These are phyloP conservation scores for Saccharomycopsis synnaedendra DNA, from an alignment of 805 yeast species.

Conservation along the genomic window DNA sequence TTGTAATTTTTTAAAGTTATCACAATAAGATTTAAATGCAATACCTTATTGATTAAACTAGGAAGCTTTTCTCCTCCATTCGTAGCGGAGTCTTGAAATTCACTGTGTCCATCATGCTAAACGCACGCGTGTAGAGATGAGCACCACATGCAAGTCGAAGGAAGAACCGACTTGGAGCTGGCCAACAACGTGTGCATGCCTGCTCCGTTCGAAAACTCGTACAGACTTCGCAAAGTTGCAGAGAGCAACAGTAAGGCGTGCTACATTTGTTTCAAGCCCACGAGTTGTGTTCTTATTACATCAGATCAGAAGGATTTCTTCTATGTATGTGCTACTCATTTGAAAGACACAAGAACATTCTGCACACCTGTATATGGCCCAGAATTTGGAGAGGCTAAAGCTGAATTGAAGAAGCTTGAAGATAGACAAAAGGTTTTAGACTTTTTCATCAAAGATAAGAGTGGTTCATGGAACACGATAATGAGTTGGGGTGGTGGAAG, in stretches of 20 bases:
- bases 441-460: conserved; percentile 5
- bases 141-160: too few species aligned
- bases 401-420: conserved; percentile 2
- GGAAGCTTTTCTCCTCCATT: too few species aligned
- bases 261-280: conserved; percentile 37
- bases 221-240: conserved; percentile 32
- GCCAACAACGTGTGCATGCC: too few species aligned
- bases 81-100: too few species aligned
- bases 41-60: too few species aligned
- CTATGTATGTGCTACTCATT: conserved; percentile 37
- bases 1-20: too few species aligned
- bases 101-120: too few species aligned
- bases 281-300: conserved; percentile 34
- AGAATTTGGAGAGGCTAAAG: conserved; percentile 2
- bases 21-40: too few species aligned
- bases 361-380: conserved; percentile 7
- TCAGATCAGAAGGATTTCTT: conserved; percentile 32
- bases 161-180: too few species aligned
- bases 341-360: conserved; percentile 28
- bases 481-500: neutral
- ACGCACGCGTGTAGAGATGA: too few species aligned
- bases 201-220: conserved; percentile 22
- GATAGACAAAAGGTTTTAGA: conserved; percentile 6
- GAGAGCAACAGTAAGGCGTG: conserved; percentile 34
- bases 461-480: conserved; percentile 8